Conservation (phyloP, 2,329 filamentous ascomycete genomes). For the Pyricularia pennisetigena region DNA sequence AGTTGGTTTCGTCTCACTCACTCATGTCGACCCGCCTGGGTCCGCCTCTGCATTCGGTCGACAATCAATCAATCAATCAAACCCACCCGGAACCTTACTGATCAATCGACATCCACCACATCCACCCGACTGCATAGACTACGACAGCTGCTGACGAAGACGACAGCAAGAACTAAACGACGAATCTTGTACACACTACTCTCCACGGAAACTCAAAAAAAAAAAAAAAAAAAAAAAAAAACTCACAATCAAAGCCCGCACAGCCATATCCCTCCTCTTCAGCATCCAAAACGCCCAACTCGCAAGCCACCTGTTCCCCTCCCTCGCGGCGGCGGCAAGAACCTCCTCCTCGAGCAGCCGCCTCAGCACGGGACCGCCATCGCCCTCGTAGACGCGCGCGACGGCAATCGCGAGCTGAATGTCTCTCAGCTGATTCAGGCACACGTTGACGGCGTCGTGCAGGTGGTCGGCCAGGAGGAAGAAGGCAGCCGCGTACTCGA, state of each 20-base stretch:
- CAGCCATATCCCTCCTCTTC: constrained; percentile 69
- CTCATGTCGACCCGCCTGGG: background rate
- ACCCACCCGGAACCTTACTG: no score
- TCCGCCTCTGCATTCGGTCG: background rate
- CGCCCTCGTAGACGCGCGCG: constrained; percentile 78
- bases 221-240: background rate
- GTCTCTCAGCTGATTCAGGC: constrained; percentile 79
- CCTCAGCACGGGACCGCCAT: constrained; percentile 63
- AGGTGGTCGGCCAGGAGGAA: constrained; percentile 84
- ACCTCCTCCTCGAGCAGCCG: constrained; percentile 73
- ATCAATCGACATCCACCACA: background rate
- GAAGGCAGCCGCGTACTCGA: constrained; percentile 90
- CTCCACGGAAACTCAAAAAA: no score
- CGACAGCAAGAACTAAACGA: background rate
- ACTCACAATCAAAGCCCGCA: constrained; percentile 70
- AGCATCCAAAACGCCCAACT: constrained; percentile 96
- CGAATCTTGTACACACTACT: no score
- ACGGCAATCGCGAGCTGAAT: constrained; percentile 84
- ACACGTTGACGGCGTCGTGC: constrained; percentile 76
- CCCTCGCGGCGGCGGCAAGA: constrained; percentile 63
- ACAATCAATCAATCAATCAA: background rate
- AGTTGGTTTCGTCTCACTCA: background rate
- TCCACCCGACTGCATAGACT: background rate
- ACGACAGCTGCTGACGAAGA: background rate
- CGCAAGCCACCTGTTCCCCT: constrained; percentile 87